Conservation (phyloP, 345 rosid genomes). For the Melaleuca quinquenervia region DNA sequence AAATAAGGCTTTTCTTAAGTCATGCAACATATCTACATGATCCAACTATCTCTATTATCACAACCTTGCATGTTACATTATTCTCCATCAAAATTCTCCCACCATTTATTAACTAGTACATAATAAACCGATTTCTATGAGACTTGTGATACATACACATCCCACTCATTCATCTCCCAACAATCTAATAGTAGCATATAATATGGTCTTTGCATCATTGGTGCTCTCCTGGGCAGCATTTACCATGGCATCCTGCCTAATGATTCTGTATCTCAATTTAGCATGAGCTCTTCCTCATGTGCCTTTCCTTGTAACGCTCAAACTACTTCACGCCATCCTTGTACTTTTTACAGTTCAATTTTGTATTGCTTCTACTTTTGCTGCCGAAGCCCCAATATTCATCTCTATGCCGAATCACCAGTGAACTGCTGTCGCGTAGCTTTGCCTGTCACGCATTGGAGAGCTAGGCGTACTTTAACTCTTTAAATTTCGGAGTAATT, state of each 20-base stretch:
- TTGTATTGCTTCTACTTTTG: neutral
- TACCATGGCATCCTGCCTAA: neutral
- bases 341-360: neutral
- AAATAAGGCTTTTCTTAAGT: neutral
- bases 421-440: neutral
- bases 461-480: neutral
- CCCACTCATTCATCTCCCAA: neutral
- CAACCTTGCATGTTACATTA: neutral
- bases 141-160: neutral
- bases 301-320: neutral
- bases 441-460: neutral
- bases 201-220: neutral
- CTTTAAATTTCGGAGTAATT: neutral
- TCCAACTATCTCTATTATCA: neutral
- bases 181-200: neutral
- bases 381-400: neutral
- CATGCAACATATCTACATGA: neutral
- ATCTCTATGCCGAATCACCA: neutral
- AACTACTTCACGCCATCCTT: neutral
- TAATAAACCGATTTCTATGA: neutral
- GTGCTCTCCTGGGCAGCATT: neutral
- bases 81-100: too few species aligned
- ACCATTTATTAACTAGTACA: neutral
- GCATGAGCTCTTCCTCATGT: neutral
- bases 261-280: neutral